Evolutionary conservation across 2,329 filamentous ascomycete genomes (phyloP).

Genomic region (Claviceps sp.): DNA sequence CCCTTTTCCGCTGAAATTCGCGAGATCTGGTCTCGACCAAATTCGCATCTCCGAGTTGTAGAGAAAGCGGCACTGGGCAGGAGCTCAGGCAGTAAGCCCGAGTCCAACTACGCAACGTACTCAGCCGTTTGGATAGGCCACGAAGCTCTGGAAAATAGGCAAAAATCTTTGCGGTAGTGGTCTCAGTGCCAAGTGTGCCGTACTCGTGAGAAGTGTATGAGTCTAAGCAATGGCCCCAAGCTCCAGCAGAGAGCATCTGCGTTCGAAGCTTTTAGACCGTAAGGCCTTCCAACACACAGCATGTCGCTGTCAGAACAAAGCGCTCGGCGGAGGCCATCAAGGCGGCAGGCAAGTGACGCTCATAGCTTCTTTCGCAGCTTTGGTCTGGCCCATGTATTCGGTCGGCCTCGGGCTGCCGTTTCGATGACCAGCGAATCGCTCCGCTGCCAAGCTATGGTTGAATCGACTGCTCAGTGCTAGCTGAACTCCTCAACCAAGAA

Average conservation of each 20-base stretch:
- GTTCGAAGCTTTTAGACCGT: too few species aligned
- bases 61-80: slow-evolving; percentile 21
- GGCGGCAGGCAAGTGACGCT: slow-evolving; percentile 24
- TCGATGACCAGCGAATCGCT: too few species aligned
- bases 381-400: too few species aligned
- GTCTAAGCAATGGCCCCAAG: too few species aligned
- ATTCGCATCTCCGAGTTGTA: slow-evolving; percentile 16
- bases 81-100: slow-evolving; percentile 27
- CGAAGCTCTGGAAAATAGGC: neutral
- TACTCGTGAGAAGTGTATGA: slow-evolving; percentile 23
- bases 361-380: slow-evolving; percentile 7
- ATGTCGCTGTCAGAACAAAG: slow-evolving; percentile 13
- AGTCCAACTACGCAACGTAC: neutral
- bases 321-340: slow-evolving; percentile 16
- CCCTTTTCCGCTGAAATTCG: slow-evolving; percentile 4
- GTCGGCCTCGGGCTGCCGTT: too few species aligned
- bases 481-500: too few species aligned
- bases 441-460: too few species aligned
- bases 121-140: neutral
- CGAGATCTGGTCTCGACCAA: slow-evolving; percentile 12
- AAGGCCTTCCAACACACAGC: too few species aligned
- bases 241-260: too few species aligned
- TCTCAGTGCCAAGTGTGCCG: slow-evolving; percentile 33
- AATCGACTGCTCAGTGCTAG: too few species aligned
- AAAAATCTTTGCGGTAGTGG: neutral